These are phyloP conservation scores for Whalleya microplaca DNA, from an alignment of 2,329 filamentous ascomycete species.

Conservation along the genomic window DNA sequence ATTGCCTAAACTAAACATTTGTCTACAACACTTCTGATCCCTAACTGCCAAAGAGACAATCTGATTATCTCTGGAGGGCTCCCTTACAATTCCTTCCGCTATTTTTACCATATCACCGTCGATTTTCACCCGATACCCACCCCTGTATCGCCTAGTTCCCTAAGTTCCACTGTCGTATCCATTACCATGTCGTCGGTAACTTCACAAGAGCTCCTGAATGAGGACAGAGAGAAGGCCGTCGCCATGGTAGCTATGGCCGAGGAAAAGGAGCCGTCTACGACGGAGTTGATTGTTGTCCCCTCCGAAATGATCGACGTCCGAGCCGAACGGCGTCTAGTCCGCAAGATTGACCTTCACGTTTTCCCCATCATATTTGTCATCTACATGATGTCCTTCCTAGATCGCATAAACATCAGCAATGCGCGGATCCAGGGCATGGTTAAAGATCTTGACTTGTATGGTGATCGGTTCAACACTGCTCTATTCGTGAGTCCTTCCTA, in stretches of 20 bases:
- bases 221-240: slow-evolving; percentile 5
- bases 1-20: not conserved
- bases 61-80: not conserved
- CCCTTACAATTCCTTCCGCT: not conserved
- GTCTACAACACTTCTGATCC: not conserved
- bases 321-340: slow-evolving; percentile 42
- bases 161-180: not conserved
- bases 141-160: not conserved
- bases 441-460: slow-evolving; percentile 45
- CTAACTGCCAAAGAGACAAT: not conserved
- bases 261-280: slow-evolving; percentile 3
- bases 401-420: slow-evolving; percentile 53
- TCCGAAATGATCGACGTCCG: slow-evolving; percentile 34
- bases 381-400: slow-evolving; percentile 48
- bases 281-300: not conserved
- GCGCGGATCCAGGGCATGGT: slow-evolving; percentile 49
- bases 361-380: slow-evolving; percentile 47
- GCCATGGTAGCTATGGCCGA: slow-evolving; percentile 6
- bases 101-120: not conserved
- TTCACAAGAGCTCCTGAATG: slow-evolving; percentile 12
- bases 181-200: slow-evolving; percentile 4
- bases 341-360: slow-evolving; percentile 47
- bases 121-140: too few relatives aligned
- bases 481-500: slow-evolving; percentile 39
- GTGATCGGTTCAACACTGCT: slow-evolving; percentile 48